Evolutionary conservation across 345 rosid genomes (phyloP).

Genomic region (Murraya paniculata): DNA sequence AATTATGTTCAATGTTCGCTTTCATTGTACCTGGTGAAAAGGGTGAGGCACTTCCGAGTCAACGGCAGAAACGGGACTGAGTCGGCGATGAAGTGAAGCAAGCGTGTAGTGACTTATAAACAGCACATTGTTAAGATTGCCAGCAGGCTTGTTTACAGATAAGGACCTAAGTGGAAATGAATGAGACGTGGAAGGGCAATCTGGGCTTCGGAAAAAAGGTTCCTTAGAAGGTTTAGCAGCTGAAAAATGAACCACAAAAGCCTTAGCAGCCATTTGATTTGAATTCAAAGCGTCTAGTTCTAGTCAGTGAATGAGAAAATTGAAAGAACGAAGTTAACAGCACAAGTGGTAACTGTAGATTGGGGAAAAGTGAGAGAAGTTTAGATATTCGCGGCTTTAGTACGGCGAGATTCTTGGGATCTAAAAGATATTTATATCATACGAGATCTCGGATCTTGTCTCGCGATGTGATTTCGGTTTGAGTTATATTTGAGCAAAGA

Average conservation of each 20-base stretch:
- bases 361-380: not conserved
- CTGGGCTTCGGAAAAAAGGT: slow-evolving; percentile 11
- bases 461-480: not conserved
- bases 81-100: slow-evolving; percentile 37
- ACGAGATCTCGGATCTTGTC: slow-evolving; percentile 2
- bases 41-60: slow-evolving; percentile 58
- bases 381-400: not conserved
- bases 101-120: slow-evolving; percentile 24
- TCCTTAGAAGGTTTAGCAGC: slow-evolving; percentile 7
- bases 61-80: slow-evolving; percentile 37
- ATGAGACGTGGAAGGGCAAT: slow-evolving; percentile 13
- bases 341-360: not conserved
- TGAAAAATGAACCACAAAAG: slow-evolving; percentile 14
- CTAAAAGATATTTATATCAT: too few species aligned
- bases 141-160: slow-evolving; percentile 6
- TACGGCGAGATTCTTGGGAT: not conserved
- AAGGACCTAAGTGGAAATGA: slow-evolving; percentile 13
- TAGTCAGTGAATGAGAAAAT: not conserved
- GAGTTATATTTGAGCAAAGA: not conserved
- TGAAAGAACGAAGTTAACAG: not conserved
- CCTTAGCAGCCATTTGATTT: slow-evolving; percentile 39
- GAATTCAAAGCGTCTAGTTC: not conserved
- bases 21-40: slow-evolving; percentile 38
- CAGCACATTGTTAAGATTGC: slow-evolving; percentile 4
- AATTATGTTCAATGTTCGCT: not conserved